phyloP scores from a whole-genome alignment of 768 basidiomycete genomes.

The Imleria badia region DNA sequence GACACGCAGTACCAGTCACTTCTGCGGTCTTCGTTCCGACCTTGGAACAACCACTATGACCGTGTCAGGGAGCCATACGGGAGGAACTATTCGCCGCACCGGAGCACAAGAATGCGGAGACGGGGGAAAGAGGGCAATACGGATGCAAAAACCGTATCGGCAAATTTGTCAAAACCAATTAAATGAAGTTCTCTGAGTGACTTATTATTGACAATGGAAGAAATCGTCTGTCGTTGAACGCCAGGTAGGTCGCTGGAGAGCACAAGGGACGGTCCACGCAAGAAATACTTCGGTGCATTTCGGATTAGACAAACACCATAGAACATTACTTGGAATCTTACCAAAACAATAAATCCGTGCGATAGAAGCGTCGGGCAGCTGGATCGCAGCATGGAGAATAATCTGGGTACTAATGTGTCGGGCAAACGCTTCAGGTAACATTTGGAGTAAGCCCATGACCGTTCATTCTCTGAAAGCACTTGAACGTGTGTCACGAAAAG shows the following conservation, averaged over 20 bases:
- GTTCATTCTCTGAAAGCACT: constrained; percentile 38
- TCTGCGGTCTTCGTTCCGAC: constrained; percentile 50
- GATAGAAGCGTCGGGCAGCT: constrained; percentile 52
- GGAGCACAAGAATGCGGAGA: constrained; percentile 50
- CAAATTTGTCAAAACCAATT: constrained; percentile 49
- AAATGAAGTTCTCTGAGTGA: constrained; percentile 50
- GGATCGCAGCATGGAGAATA: constrained; percentile 52
- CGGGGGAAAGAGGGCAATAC: constrained; percentile 44
- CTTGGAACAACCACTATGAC: constrained; percentile 56
- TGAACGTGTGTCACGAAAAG: constrained; percentile 48
- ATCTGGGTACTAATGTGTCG: constrained; percentile 45
- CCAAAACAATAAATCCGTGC: constrained; percentile 56
- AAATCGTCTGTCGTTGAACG: constrained; percentile 50
- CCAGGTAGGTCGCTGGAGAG: constrained; percentile 52
- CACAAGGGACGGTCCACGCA: constrained; percentile 50
- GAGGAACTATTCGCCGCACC: constrained; percentile 39
- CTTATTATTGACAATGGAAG: constrained; percentile 35
- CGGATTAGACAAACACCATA: background rate
- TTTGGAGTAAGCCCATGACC: constrained; percentile 41
- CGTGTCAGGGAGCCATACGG: constrained; percentile 15
- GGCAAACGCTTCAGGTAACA: constrained; percentile 48
- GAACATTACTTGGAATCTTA: constrained; percentile 26
- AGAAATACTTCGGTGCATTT: constrained; percentile 46
- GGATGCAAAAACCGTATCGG: constrained; percentile 52
- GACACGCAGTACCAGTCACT: constrained; percentile 43